Evolutionary conservation across 345 rosid species (phyloP), one percentile per base, ranked within the genome.

Genomic region (Aquilaria malaccensis): DNA sequence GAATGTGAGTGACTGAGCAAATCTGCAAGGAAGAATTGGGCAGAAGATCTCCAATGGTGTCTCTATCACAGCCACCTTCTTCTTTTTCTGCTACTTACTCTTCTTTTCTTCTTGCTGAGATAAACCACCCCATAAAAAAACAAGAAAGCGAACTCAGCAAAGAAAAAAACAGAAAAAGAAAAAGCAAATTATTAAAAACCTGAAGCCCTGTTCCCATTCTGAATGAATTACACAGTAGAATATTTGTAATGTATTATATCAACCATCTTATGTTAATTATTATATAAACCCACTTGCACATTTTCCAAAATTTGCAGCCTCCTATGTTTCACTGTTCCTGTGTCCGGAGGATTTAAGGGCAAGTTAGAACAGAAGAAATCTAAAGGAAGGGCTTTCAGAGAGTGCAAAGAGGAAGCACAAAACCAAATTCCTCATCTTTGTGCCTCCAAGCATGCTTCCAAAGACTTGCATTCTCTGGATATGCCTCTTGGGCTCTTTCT

Each of bases 381-480:
- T 30, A 30, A 50, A 51, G 49, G 57, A 53, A 58, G 22, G 54
- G 56, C 11, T 30, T 54, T 33, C 64, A 54, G 55, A 30, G 58
- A 60, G 73, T 61, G 58, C 49, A 55, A 7, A 47, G 37, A 60
- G 51, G 37, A 31, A 41, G 33, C 58, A 47, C 56, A 67, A 4
- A n/a, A 31, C 59, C 14, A 47, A n/a, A 41, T 53, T 14, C 29
- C 47, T 56, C 65, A 33, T 64, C 59, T 10, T 52, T 68, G 55
- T 52, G 47, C 49, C 62, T 66, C 55, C 65, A 52, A 78, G 13
- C 68, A 76, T 77, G 80, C 78, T 66, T 78, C 76, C 46, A 2
- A 22, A 43, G 30, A 67, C 59, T 72, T 67, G 66, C 85, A 77
- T 87, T 77, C 33, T 79, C 61, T 67, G 67, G 62, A 45, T 62